Conservation (phyloP, 2,329 filamentous ascomycete species). For the Graphilbum fragrans region DNA sequence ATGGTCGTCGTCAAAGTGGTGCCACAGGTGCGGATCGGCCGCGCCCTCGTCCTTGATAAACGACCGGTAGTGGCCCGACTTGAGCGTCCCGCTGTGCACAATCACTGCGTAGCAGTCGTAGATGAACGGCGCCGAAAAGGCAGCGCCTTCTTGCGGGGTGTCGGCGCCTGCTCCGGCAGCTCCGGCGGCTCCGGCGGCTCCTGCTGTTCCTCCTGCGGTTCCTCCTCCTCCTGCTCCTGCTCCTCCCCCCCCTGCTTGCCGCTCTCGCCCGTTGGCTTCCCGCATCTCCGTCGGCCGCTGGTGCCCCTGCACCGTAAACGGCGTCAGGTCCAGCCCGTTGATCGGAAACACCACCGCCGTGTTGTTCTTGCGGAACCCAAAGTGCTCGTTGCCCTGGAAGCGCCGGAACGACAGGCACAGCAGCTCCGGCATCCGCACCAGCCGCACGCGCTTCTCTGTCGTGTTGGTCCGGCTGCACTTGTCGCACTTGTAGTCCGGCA, state of each 20-base stretch:
- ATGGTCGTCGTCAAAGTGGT: constrained; percentile 32
- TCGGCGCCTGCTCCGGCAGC: neutral
- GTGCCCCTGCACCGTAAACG: constrained; percentile 10
- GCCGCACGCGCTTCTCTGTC: constrained; percentile 58
- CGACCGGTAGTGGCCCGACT: constrained; percentile 70
- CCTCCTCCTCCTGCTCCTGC: neutral
- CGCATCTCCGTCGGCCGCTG: constrained; percentile 9
- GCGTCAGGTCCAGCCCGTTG: constrained; percentile 51
- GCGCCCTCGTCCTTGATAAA: constrained; percentile 47
- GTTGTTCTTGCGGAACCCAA: constrained; percentile 47
- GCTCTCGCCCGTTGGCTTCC: constrained; percentile 20
- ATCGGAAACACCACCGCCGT: constrained; percentile 68
- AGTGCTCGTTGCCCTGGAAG: constrained; percentile 24
- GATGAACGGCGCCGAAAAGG: constrained; percentile 41
- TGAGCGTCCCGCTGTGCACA: constrained; percentile 58
- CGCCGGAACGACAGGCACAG: constrained; percentile 67
- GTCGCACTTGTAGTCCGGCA: constrained; percentile 63
- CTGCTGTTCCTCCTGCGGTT: neutral
- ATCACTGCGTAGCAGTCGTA: constrained; percentile 86
- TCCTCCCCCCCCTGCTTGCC: neutral
- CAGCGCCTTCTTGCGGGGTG: neutral
- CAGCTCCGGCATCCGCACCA: constrained; percentile 68
- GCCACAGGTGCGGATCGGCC: constrained; percentile 25
- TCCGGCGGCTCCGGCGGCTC: neutral
- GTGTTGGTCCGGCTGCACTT: constrained; percentile 56